Base-by-base conservation (phyloP, 345 rosid species). In the Fremontodendron californicum region DNA sequence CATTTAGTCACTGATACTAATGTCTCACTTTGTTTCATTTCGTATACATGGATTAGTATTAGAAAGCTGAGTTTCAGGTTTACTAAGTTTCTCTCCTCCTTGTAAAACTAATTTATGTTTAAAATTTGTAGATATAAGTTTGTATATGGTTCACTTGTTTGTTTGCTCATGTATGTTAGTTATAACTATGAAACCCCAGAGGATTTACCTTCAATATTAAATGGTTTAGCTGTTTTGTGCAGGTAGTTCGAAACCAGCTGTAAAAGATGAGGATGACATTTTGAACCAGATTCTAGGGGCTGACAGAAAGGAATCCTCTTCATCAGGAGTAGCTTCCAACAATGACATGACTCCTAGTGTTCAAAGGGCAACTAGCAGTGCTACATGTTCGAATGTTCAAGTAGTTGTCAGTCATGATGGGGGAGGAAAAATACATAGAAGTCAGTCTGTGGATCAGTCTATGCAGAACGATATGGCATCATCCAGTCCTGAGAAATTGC, bases 401-500 rank as follows among this genome's bases (percentile, higher is more conserved):
- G 92, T 75, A 69, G 82, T 6, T 79, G 46, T 55, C 19, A 31
- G 52, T 58, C 61, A 74, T 35, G 88, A 82, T 75, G 76, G 71
- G 33, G 69, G 73, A 48, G 82, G 65, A 68, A 82, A 80, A 60
- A 33, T 78, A 6, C 63, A 10, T 62, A 74, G 63, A 39, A 78
- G 78, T 69, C 69, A 23, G 55, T 79, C 87, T 52, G 71, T 58
- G 73, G 85, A 79, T 72, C 86, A 68, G 45, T 42, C 25, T 64
- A 35, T 70, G 10, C 77, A 76, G 48, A 77, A 61, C 57, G 91
- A 81, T 67, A 57, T 67, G 25, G 82, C 71, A 16, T 80, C 88
- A 51, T 31, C 70, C 46, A 90, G 83, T 80, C 93, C 93, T 21
- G 96, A 89, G 58, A 89, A 87, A 63, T 71, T 96, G 82, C 94